Percentiles rank a stretch among this genome's conserved stretches.
Conservation (phyloP, 106 monocot genomes). For the Cymbidium sinense region DNA sequence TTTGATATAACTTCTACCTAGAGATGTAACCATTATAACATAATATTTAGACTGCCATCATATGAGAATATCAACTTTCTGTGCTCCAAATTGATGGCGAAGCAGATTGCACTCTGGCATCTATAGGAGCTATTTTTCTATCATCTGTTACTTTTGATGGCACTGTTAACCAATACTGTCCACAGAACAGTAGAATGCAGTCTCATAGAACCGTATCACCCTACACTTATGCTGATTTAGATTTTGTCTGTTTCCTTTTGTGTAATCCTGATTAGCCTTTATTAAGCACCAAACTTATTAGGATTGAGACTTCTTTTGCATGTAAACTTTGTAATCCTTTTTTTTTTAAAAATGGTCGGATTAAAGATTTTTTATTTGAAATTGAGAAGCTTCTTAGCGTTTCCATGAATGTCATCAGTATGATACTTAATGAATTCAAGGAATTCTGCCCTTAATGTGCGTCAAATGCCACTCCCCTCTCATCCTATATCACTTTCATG, state of each 20-base stretch:
- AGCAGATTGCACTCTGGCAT: not conserved
- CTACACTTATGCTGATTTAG: not conserved
- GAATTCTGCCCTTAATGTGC: too few relatives aligned
- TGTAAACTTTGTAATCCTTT: not conserved
- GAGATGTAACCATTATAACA: not conserved
- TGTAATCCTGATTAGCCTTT: not conserved
- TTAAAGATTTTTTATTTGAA: not conserved
- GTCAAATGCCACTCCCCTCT: too few relatives aligned
- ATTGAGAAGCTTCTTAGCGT: not conserved
- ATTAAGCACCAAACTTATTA: not conserved
- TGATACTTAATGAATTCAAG: too few relatives aligned
- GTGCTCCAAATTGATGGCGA: not conserved
- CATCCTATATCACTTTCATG: not conserved
- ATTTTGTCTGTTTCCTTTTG: not conserved
- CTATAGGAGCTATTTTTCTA: not conserved
- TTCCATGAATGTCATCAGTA: not conserved
- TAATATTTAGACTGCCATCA: not conserved
- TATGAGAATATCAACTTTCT: not conserved
- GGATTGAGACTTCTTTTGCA: not conserved
- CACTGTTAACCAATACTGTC: not conserved
- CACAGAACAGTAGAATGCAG: not conserved
- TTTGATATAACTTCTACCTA: not conserved
- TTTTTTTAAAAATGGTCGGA: not conserved
- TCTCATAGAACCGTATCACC: not conserved
- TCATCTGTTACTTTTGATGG: not conserved